Evolutionary conservation across 495 filamentous ascomycete genomes (phyloP).

Genomic region (Podospora anserina): DNA sequence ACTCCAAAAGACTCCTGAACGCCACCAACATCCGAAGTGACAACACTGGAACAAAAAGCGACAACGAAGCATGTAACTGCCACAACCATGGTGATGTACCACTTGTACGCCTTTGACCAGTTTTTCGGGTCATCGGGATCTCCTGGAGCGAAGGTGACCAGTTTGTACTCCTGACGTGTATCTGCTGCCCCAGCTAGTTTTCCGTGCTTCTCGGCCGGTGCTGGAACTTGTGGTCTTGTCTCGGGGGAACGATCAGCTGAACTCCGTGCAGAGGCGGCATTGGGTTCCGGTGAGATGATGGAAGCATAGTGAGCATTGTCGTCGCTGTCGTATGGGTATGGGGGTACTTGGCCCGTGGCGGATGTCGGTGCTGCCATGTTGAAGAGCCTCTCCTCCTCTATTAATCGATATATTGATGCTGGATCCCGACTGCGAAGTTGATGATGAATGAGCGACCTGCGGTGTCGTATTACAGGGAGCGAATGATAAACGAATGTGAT

Average conservation of each 20-base stretch:
- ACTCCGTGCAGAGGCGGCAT: neutral
- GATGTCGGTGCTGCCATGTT: conserved; percentile 6
- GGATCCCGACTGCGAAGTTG: neutral
- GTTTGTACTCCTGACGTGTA: conserved; percentile 50
- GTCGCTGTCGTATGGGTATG: neutral
- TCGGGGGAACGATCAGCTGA: neutral
- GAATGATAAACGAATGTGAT: conserved; percentile 1
- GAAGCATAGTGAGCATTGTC: conserved; percentile 5
- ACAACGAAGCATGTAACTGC: conserved; percentile 63
- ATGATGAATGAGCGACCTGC: neutral
- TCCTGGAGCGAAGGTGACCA: conserved; percentile 66
- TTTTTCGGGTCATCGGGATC: conserved; percentile 70
- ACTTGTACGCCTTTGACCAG: conserved; percentile 61
- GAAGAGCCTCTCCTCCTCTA: neutral
- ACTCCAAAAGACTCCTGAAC: conserved; percentile 60
- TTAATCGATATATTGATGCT: neutral
- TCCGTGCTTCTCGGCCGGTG: conserved; percentile 6
- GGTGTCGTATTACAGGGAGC: neutral
- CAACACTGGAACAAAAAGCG: conserved; percentile 59
- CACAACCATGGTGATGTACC: conserved; percentile 67
- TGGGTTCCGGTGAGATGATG: neutral
- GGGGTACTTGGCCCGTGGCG: neutral
- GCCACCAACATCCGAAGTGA: conserved; percentile 65
- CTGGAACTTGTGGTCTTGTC: neutral
- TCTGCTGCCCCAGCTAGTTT: conserved; percentile 14